Evolutionary conservation across 2,329 filamentous ascomycete genomes (phyloP), one percentile per base, ranked within the genome.

Genomic region (Ophiostoma sp.): DNA sequence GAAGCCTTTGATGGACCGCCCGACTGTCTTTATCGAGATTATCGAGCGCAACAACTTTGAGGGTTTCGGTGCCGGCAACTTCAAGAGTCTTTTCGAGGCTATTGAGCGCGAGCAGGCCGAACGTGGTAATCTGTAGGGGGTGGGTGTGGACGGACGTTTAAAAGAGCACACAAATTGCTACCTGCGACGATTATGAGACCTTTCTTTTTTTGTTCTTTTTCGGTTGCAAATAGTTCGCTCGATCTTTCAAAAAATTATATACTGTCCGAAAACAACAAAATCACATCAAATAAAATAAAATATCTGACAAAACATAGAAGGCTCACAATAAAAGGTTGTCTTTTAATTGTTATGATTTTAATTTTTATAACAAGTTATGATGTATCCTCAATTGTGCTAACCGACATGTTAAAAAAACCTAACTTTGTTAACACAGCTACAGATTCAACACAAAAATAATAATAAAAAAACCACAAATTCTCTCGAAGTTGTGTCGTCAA

Each of bases 21-120:
- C 95, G 31, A 98, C 95, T 3, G 95, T 98, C 36, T 98, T 98
- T 80, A 90, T 98, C 76, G 95, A 98, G 87, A 97, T 98, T 78
- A 98, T 98, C 78, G 94, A 98, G 85, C 86, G 95, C 73, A 91
- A 97, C 78, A 91, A 94, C 76, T 98, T 98, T 81, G 91, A 92
- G 42, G 95, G 95, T 0, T 98, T 98, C 78, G 95, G 95, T 3
- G 95, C 95, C 0, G 95, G 95, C 0, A 98, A 98, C 82, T 98
- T 98, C 85, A 97, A 94, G 89, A 94, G 92, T 75, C 79, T 98
- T 78, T 98, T 98, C 79, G 95, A 98, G 86, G 95, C 95, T 2
- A 97, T 98, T 81, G 95, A 98, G 87, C 86, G 95, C 69, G 95
- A 98, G 82, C 95, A 98, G 86, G 94, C 90, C 63, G 86, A 92